Conservation (phyloP, 2,329 filamentous ascomycete genomes). For the Talaromyces amestolkiae region DNA sequence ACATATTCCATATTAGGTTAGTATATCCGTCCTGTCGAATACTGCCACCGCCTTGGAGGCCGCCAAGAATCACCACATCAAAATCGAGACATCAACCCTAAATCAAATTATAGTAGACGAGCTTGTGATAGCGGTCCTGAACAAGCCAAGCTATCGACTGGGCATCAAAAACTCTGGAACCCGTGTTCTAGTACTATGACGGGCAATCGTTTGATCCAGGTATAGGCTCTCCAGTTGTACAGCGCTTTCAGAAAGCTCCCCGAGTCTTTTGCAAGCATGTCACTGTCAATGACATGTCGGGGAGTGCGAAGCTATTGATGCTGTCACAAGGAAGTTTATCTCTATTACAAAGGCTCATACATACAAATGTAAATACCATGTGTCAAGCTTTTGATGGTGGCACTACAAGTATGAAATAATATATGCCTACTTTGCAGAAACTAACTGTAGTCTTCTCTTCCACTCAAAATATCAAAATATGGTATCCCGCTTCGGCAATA, state of each 20-base stretch:
- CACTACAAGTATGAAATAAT: not conserved
- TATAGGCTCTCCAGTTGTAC: not conserved
- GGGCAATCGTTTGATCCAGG: not conserved
- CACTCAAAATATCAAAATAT: not conserved
- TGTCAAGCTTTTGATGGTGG: too few relatives aligned
- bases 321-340: not conserved
- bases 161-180: too few relatives aligned
- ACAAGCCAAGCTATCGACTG: not conserved
- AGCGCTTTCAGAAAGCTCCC: not conserved
- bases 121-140: not conserved
- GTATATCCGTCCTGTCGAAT: not conserved
- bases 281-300: not conserved
- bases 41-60: not conserved
- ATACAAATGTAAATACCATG: too few relatives aligned
- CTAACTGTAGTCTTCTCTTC: not conserved
- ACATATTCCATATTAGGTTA: not conserved
- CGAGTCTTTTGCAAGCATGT: not conserved
- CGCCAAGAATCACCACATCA: not conserved
- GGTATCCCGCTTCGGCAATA: not conserved
- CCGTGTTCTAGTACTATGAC: not conserved
- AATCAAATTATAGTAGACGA: not conserved
- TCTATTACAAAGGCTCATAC: not conserved
- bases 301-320: not conserved
- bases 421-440: not conserved
- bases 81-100: not conserved